Evolutionary conservation across 352 stramenopile species (phyloP).

Genomic region (Hyaloperonospora brassicae): DNA sequence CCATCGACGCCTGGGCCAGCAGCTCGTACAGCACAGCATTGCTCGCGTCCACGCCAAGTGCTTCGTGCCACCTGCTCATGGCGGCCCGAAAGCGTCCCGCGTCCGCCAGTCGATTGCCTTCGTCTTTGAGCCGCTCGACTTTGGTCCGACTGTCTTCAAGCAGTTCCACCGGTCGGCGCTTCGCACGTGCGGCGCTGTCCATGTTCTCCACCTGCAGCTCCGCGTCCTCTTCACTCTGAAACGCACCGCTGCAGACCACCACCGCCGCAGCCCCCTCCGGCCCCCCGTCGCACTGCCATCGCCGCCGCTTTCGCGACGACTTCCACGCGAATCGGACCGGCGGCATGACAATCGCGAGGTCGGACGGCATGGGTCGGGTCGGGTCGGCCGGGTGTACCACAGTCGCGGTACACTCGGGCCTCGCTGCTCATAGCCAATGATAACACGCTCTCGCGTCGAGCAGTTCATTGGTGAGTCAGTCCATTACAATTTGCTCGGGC

Average conservation of each 20-base stretch:
- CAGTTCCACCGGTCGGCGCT: constrained; percentile 18
- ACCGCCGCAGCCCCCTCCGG: constrained; percentile 1
- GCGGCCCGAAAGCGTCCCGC: constrained; percentile 51
- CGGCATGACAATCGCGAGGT: not conserved
- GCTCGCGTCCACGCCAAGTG: constrained; percentile 32
- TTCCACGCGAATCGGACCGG: constrained; percentile 28
- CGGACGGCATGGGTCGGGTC: too few relatives aligned
- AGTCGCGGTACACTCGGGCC: too few relatives aligned
- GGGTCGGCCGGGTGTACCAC: not conserved
- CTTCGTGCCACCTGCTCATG: constrained; percentile 62
- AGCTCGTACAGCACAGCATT: constrained; percentile 59
- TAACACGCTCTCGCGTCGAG: too few relatives aligned
- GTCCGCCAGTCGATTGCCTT: constrained; percentile 73
- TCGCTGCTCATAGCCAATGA: too few relatives aligned
- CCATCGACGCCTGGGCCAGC: constrained; percentile 63
- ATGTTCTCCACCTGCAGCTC: constrained; percentile 5
- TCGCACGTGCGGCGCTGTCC: not conserved
- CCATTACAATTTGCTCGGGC: too few relatives aligned
- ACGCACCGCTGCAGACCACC: not conserved
- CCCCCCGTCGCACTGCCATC: not conserved
- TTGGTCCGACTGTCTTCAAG: constrained; percentile 56
- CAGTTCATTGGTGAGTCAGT: too few relatives aligned
- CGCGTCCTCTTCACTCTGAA: constrained; percentile 5
- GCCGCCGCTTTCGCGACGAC: constrained; percentile 31
- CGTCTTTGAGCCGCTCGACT: constrained; percentile 55